Evolutionary conservation across 176 grass and related monocot genomes (phyloP), one percentile per base, ranked within the genome.

Genomic region (bread wheat (Triticum aestivum)): DNA sequence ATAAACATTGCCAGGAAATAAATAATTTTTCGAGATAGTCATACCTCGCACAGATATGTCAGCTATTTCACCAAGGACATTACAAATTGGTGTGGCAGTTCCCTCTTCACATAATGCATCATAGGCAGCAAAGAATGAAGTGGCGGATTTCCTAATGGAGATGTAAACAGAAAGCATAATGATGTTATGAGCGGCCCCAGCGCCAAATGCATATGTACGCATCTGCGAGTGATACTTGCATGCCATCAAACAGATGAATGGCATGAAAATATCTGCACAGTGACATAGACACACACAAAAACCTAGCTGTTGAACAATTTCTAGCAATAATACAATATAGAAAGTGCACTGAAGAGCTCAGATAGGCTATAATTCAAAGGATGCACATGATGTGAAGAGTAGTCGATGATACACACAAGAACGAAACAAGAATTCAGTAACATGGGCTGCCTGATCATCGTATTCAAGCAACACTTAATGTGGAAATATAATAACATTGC

Each of bases 31-130:
- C 3, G 0, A 58, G 6, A 56, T 81, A 81, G n/a, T 52, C 54
- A 84, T 91, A 94, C 93, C 93, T 74, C 82, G 90, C 75, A 96
- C 86, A 78, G 96, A 86, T 92, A 98, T 91, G 73, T 98, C 96
- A 63, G 96, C 93, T 80, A 98, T 92, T 85, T 92, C 90, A 88
- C 94, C 84, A 73, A 98, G 96, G 88, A 93, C 84, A 45, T 86
- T 91, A 26, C 93, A 98, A 77, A 98, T 88, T 56, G 96, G 65
- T 42, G 96, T 92, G 73, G 96, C 96, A 20, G 93, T 98, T 26
- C 93, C 96, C 87, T 98, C 96, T 86, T 98, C 96, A 86, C 93
- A 98, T 51, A 98, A 84, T 37, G 93, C 87, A 27, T 98, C 96
- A 38, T 92, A 98, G 68, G 91, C 96, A 89, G 93, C 88, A 94